These are phyloP conservation scores for Curvularia sp. DNA, from an alignment of 2,329 filamentous ascomycete genomes.

Conservation along the genomic window DNA sequence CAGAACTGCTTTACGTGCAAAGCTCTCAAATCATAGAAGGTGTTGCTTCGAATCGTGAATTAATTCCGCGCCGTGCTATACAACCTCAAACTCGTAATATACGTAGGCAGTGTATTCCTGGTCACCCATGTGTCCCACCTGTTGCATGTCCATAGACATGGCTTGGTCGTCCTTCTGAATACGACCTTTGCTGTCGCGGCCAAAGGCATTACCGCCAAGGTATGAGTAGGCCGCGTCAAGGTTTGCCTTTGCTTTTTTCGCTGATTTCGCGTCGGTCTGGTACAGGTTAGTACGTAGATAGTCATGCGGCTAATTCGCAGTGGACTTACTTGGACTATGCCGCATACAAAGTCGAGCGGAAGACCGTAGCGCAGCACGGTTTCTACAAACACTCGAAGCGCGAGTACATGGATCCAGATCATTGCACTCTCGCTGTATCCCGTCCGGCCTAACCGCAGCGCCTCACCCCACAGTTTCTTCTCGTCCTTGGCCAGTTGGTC, in stretches of 20 bases:
- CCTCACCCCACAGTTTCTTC: constrained; percentile 91
- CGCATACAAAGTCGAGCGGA: constrained; percentile 86
- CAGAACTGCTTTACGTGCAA: neutral
- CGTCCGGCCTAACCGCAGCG: constrained; percentile 83
- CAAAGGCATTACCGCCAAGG: constrained; percentile 92
- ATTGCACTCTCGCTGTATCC: constrained; percentile 96
- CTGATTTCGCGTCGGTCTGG: constrained; percentile 81
- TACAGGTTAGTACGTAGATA: constrained; percentile 9
- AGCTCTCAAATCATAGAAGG: neutral
- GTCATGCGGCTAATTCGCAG: neutral
- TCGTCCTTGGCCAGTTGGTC: constrained; percentile 83
- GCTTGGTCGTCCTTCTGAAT: constrained; percentile 87
- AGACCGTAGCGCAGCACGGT: constrained; percentile 95
- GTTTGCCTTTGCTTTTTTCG: constrained; percentile 70
- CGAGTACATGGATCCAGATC: constrained; percentile 93
- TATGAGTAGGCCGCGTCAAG: constrained; percentile 89
- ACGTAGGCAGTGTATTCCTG: constrained; percentile 96
- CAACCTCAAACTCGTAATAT: constrained; percentile 91
- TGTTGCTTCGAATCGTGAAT: neutral
- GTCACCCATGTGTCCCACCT: constrained; percentile 71
- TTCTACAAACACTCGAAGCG: constrained; percentile 93
- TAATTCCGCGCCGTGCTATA: constrained; percentile 20
- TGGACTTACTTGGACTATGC: constrained; percentile 75
- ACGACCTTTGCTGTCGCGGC: constrained; percentile 89
- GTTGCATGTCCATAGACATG: constrained; percentile 82